Evolutionary conservation across 495 filamentous ascomycete genomes (phyloP), one percentile per base, ranked within the genome.

Genomic region (Penicillium ochrochloron): DNA sequence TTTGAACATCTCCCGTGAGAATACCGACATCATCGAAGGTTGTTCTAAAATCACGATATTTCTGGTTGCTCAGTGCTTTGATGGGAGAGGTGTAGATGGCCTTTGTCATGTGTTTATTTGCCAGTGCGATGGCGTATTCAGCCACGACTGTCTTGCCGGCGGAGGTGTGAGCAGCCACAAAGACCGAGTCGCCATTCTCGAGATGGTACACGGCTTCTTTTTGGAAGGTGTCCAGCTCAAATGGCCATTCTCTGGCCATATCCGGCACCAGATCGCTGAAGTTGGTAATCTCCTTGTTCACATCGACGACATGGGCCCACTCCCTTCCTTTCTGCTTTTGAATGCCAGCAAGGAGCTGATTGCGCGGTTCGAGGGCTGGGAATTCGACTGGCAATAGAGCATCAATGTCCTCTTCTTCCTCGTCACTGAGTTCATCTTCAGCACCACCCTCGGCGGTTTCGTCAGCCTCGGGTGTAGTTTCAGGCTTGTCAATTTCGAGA

Each of bases 1-100:
- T 99, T 75, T 99, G 95, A 17, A 99, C 96, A 80, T 99, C 95
- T 31, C 95, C 95, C 0, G 95, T 99, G 62, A 99, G 75, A 70
- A 99, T 99, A 37, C 95, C 95, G 33, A 99, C 95, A 73, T 98
- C 96, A 58, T 95, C 92, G 66, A 99, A 98, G 0, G 82, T 85
- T 42, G 89, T 84, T 35, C 93, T 84, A 74, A 99, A 99, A 73
- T 99, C 95, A 59, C 95, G 86, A 75, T 97, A 99, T 75, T 99
- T 99, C 74, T 99, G 95, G 73, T 99, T 99, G 76, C 94, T 97
- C 61, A 99, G 83, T 2, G 95, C 95, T 80, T 99, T 99, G 80
- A 99, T 99, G 3, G 95, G 95, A 6, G 95, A 99, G 1, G 95
- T 99, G 75, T 99, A 99, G 66, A 99, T 97, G 33, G 95, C 94